Evolutionary conservation across 176 grass and related monocot species (phyloP), one percentile per base, ranked within the genome.

Genomic region (Chloris gayana): DNA sequence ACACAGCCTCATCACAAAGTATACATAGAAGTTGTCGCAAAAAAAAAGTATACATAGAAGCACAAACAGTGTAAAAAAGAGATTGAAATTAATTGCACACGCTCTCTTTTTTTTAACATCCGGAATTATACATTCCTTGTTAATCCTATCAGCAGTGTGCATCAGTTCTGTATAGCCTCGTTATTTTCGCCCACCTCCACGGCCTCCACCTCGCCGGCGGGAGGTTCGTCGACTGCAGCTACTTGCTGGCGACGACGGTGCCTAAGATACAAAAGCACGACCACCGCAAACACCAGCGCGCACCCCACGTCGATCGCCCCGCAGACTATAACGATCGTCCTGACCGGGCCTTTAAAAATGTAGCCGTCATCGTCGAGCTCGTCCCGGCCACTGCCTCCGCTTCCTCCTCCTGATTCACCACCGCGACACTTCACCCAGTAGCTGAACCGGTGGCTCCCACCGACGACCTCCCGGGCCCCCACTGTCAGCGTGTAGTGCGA

Each of bases 341-440:
- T 69, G 42, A 88, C 39, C 69, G 7, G 0, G 32, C 51, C 25
- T 69, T 14, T 3, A 19, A 25, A 79, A 3, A 33, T 17, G 0
- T 9, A 22, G 3, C 15, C 27, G 3, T 22, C 73, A 18, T 29
- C 2, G 29, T 60, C 53, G 1, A 58, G 49, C 2, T 54, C 56
- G 2, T 34, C 27, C 0, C 6, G 69, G 5, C 37, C 64, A 0
- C 45, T 2, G 59, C 47, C 14, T 1, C 18, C 45, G 3, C 4
- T 10, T 0, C 6, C 75, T 1, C 29, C 14, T 0, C 6, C 75
- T 1, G 17, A 41, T 2, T 5, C 44, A 14, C 2, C 9, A 0
- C 18, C 67, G 1, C 12, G 10, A 14, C 62, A 18, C 75, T 88
- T 88, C 69, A 80, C 81, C 81, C 69, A 80, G 81, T 84, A 84